Evolutionary conservation across 768 basidiomycete species (phyloP), one percentile per base, ranked within the genome.

Genomic region (Panellus pusillus): DNA sequence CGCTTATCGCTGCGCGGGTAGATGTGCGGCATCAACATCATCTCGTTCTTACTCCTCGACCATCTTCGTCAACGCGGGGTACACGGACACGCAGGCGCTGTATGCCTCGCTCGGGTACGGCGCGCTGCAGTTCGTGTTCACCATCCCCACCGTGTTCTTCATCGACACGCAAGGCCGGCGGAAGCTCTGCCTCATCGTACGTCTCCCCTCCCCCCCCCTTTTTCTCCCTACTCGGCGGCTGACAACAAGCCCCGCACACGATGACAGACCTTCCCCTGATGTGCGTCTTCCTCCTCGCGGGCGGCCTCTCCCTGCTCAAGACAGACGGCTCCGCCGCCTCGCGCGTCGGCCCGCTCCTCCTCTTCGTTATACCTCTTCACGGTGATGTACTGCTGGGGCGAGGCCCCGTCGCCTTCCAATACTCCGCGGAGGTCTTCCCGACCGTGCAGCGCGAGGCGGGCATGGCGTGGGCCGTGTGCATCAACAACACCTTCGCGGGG

Each of bases 191-290:
- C 49, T 57, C 14, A 17, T 29, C 32, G 47, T 55, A 64, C 68
- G 11, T 74, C 65, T 50, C 69, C 71, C 2, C 66, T 72, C 44
- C 9, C 13, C 39, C 8, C 27, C 12, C 7, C 9, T 65, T 75
- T 14, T 60, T 64, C 37, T 27, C 3, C 29, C 29, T 28, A 15
- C 40, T 50, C 6, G 35, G 27, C 42, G 29, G 9, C 18, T 44
- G 17, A 9, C 41, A 24, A 2, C 24, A n/a, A n/a, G n/a, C 24
- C 24, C 24, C 6, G 2, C 24, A 24, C 24, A 24, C 24, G n/a
- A n/a, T n/a, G n/a, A 24, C 32, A 53, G 52, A 76, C 75, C 5
- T 78, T 79, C 71, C 77, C 2, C 57, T 66, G 44, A 78, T 79
- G 77, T 68, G 70, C 27, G 57, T 68, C 43, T 71, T 70, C 57